phyloP scores from a whole-genome alignment of 2,329 filamentous ascomycete genomes.

The Sporothrix globosa region DNA sequence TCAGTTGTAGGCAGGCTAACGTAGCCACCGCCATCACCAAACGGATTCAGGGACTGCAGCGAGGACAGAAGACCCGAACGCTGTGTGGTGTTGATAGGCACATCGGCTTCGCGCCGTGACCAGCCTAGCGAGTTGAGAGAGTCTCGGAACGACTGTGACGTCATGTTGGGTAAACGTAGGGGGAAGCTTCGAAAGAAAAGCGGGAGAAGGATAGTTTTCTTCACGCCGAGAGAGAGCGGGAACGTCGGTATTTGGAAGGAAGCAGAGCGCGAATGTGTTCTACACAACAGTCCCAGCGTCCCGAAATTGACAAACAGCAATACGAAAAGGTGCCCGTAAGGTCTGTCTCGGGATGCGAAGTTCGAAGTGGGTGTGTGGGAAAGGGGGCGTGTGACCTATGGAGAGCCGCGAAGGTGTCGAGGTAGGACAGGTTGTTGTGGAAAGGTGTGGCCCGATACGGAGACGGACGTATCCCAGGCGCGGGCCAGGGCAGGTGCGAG shows the following conservation, averaged over 20 bases:
- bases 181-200: not conserved
- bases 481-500: constrained; percentile 19
- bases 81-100: constrained; percentile 72
- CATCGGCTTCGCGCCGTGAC: constrained; percentile 80
- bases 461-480: constrained; percentile 15
- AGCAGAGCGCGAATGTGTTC: constrained; percentile 8
- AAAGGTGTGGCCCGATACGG: constrained; percentile 16
- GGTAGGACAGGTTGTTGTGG: not conserved
- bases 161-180: constrained; percentile 58
- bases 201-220: not conserved
- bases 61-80: constrained; percentile 76
- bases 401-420: constrained; percentile 4
- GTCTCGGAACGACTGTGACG: constrained; percentile 86
- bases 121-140: constrained; percentile 94
- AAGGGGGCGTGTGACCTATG: constrained; percentile 18
- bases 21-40: constrained; percentile 76
- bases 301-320: not conserved
- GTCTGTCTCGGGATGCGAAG: constrained; percentile 18
- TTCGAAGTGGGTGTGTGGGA: constrained; percentile 9
- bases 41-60: constrained; percentile 85
- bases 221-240: not conserved
- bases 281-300: not conserved
- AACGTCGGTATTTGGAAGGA: not conserved
- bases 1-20: constrained; percentile 87
- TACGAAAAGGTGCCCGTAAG: constrained; percentile 4